Conservation (phyloP, 2,329 filamentous ascomycete species). For the Penicillium sumatraense region DNA sequence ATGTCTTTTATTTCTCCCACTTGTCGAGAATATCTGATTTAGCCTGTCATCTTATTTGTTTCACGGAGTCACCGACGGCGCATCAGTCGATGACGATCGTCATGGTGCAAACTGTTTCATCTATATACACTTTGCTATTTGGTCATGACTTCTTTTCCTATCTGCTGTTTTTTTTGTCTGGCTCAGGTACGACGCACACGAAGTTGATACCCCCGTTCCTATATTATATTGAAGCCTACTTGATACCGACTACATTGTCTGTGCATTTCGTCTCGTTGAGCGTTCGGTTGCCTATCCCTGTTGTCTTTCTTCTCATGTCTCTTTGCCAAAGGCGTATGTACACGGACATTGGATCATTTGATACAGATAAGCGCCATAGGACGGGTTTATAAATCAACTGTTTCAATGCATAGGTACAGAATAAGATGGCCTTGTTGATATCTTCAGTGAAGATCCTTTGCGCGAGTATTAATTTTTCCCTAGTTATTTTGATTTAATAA, state of each 20-base stretch:
- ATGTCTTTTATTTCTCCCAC: constrained; percentile 19
- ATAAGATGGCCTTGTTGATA: constrained; percentile 15
- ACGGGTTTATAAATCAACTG: constrained; percentile 11
- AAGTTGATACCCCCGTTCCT: constrained; percentile 24
- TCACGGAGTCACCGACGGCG: constrained; percentile 29
- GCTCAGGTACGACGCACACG: constrained; percentile 24
- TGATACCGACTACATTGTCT: constrained; percentile 10
- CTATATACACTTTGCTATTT: constrained; percentile 18
- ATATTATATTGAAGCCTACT: constrained; percentile 7
- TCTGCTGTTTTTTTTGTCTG: constrained; percentile 10
- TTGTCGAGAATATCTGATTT: constrained; percentile 10
- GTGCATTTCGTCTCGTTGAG: constrained; percentile 20
- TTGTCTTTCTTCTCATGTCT: constrained; percentile 15
- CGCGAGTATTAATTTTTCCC: no score
- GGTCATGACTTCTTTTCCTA: neutral
- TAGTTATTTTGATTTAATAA: no score
- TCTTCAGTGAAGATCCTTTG: neutral
- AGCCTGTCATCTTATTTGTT: neutral
- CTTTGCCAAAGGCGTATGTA: constrained; percentile 15
- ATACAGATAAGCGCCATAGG: constrained; percentile 16
- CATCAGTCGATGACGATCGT: constrained; percentile 27
- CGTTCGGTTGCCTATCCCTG: constrained; percentile 21
- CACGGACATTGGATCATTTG: constrained; percentile 10
- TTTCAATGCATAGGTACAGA: constrained; percentile 16
- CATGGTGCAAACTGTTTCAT: constrained; percentile 14